Base-by-base conservation (phyloP, 306 rosid species). In the Pterocarpus macrocarpus region DNA sequence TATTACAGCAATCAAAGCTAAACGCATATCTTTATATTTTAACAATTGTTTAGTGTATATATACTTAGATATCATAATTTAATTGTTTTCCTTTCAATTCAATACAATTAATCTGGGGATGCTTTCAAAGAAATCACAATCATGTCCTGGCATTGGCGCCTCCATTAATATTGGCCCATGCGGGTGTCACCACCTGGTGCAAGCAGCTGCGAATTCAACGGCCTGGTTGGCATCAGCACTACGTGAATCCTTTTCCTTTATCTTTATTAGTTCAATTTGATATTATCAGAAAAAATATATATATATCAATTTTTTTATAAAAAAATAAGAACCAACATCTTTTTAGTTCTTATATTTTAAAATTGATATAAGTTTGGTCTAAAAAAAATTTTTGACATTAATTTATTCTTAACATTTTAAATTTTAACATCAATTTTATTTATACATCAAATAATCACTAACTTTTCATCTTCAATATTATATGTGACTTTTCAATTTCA, bases 91-190 rank as follows among this genome's bases (percentile, higher is more conserved):
- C 33, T n/a, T 56, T n/a, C 12, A 8, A 11, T 56, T n/a, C 12
- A 8, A 11, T 35, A 35, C 2, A 35, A 13, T 64, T 64, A 64
- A 64, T 34, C 7, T 34, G 44, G 43, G 2, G 39, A 63, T 34
- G 68, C 44, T 63, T 34, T 63, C 7, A 10, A 5, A 32, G 41
- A 61, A 61, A 61, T 61, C 67, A 32, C 22, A 34, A 13, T 63
- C 68, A 34, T 34, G 22, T 14, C 43, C 12, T 33, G 43, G 41
- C 41, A 62, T 62, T 32, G 67, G 67, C 43, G 22, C 17, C 16
- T 32, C 45, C 17, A 63, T 63, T 34, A 34, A 63, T 63, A 63
- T 63, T 63, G 68, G 44, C 11, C 68, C 68, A 63, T 14, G 44
- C 17, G 38, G 67, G 41, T 61, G 67, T 12, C 41, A 12, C 67